phyloP scores from a whole-genome alignment of 163 green algal species.

The Prototheca wickerhamii region DNA sequence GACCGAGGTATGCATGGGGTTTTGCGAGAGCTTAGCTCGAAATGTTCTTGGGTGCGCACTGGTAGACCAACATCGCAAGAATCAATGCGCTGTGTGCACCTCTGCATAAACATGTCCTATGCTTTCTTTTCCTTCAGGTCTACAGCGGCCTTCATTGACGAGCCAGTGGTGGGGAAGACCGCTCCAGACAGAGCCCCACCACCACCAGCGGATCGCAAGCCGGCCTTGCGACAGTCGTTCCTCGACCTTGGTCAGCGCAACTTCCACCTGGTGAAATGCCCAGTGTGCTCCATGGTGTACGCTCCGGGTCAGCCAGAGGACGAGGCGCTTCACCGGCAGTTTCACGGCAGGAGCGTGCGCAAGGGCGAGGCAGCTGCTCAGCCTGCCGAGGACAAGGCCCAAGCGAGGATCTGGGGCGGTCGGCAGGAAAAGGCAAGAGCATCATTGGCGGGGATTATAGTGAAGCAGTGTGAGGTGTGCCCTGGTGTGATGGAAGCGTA shows the following conservation, averaged over 20 bases:
- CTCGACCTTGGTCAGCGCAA: conserved; percentile 30
- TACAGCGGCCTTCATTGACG: too few species aligned
- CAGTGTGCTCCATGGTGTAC: conserved; percentile 49
- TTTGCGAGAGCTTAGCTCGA: not conserved
- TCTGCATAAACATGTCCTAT: not conserved
- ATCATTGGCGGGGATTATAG: too few species aligned
- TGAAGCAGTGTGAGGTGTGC: too few species aligned
- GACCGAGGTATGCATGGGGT: not conserved
- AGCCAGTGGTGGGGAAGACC: not conserved
- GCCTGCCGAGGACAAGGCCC: too few species aligned
- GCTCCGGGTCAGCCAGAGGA: conserved; percentile 16
- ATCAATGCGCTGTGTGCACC: not conserved
- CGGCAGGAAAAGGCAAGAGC: too few species aligned
- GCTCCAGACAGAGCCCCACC: not conserved
- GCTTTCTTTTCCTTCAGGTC: too few species aligned
- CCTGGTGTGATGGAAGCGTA: too few species aligned
- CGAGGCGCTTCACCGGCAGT: not conserved
- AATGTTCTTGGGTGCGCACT: too few species aligned
- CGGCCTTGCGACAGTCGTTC: conserved; percentile 19
- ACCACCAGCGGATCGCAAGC: not conserved
- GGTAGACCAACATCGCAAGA: too few species aligned
- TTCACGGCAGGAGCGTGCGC: not conserved
- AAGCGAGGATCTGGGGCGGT: too few species aligned
- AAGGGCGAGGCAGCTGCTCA: too few species aligned
- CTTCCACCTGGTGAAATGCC: conserved; percentile 30